phyloP scores from a whole-genome alignment of 495 filamentous ascomycete species.

The Monascus purpureus region DNA sequence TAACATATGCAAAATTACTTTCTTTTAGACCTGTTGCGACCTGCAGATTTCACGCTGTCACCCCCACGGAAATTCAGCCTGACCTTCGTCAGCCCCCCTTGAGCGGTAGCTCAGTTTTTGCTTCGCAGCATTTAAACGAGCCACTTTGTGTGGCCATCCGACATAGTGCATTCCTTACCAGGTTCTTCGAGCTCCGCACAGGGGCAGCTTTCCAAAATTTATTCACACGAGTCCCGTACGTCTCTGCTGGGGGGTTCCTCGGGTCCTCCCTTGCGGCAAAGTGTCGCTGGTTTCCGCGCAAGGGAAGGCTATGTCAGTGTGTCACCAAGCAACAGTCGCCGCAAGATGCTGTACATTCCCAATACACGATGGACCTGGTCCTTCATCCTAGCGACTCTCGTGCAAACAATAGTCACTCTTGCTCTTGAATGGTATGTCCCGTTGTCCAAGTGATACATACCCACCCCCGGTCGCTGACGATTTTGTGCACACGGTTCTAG shows the following conservation, averaged over 20 bases:
- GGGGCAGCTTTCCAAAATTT: slow-evolving; percentile 43
- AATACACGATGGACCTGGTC: slow-evolving; percentile 78
- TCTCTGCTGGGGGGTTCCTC: slow-evolving; percentile 51
- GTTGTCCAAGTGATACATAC: background rate
- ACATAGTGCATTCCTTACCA: slow-evolving; percentile 23
- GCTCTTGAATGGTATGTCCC: slow-evolving; percentile 69
- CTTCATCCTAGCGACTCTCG: slow-evolving; percentile 57
- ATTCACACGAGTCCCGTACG: slow-evolving; percentile 44
- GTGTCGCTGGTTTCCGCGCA: slow-evolving; percentile 35
- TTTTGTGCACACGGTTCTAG: slow-evolving; percentile 9
- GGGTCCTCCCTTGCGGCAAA: slow-evolving; percentile 36
- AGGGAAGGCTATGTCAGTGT: slow-evolving; percentile 40
- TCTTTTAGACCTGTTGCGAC: background rate
- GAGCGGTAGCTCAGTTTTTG: background rate
- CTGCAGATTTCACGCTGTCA: background rate
- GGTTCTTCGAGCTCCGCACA: slow-evolving; percentile 24
- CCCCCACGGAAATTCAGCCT: background rate
- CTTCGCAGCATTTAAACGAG: background rate
- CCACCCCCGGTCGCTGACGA: background rate
- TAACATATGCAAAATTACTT: no score
- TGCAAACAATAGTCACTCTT: slow-evolving; percentile 68
- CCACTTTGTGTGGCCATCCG: slow-evolving; percentile 3
- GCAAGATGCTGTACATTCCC: slow-evolving; percentile 49
- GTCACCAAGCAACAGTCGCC: slow-evolving; percentile 6
- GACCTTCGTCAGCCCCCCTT: no score